Conservation (phyloP, 768 basidiomycete genomes). For the Tricholoma saponaceum region DNA sequence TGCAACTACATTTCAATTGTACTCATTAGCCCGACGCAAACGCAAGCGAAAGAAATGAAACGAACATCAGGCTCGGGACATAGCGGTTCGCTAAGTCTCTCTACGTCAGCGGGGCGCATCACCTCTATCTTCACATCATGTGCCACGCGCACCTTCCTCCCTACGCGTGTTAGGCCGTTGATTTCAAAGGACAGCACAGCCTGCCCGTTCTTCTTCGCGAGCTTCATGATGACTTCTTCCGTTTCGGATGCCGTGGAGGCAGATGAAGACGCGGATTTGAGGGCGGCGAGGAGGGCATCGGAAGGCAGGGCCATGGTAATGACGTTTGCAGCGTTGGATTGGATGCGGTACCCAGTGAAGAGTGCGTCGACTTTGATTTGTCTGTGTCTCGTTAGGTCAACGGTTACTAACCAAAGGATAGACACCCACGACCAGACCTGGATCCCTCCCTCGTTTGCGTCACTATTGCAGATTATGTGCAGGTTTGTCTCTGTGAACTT, state of each 20-base stretch:
- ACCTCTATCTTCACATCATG: slow-evolving; percentile 86
- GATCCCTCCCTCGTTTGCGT: slow-evolving; percentile 76
- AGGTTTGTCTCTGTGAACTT: slow-evolving; percentile 72
- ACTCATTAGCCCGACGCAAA: neutral
- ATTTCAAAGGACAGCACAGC: slow-evolving; percentile 80
- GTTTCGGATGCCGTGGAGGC: slow-evolving; percentile 43
- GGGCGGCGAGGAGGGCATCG: slow-evolving; percentile 70
- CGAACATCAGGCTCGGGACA: slow-evolving; percentile 85
- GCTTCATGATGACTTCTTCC: slow-evolving; percentile 74
- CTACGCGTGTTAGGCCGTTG: slow-evolving; percentile 56
- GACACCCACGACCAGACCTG: slow-evolving; percentile 74
- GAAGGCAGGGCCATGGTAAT: slow-evolving; percentile 72
- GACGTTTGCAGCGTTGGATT: slow-evolving; percentile 80
- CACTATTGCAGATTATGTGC: slow-evolving; percentile 80
- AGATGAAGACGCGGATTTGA: slow-evolving; percentile 59
- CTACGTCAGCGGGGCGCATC: slow-evolving; percentile 70
- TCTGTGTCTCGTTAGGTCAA: slow-evolving; percentile 26
- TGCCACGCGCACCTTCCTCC: slow-evolving; percentile 57
- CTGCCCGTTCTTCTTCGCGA: slow-evolving; percentile 82
- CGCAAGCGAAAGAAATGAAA: slow-evolving; percentile 4
- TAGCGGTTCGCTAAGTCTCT: slow-evolving; percentile 69
- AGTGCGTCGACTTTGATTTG: slow-evolving; percentile 64
- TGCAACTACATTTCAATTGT: slow-evolving; percentile 48
- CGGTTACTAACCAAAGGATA: neutral
- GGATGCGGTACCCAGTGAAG: slow-evolving; percentile 77